phyloP scores from a whole-genome alignment of 176 grass and related monocot species.

The Elaeis guineensis region DNA sequence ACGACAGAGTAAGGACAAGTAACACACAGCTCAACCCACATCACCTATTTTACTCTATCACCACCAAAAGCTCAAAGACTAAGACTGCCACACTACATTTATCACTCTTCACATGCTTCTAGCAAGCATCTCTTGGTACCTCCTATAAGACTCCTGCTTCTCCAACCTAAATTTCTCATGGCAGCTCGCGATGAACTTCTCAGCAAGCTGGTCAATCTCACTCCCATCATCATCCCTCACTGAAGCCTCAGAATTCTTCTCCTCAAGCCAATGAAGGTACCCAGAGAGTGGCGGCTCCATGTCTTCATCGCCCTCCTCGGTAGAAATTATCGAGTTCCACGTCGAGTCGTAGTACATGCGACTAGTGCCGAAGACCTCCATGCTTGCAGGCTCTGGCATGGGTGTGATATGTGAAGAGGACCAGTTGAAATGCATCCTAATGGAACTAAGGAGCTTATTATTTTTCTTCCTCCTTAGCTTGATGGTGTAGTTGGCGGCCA shows the following conservation, averaged over 20 bases:
- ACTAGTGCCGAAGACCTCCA: background rate
- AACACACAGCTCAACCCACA: no score
- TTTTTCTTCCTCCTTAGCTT: conserved; percentile 16
- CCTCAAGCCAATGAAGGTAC: conserved; percentile 33
- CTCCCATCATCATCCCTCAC: conserved; percentile 9
- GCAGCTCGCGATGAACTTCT: conserved; percentile 76
- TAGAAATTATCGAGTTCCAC: conserved; percentile 16
- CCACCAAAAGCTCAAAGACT: no score
- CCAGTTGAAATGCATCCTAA: conserved; percentile 14
- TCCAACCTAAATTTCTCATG: conserved; percentile 73
- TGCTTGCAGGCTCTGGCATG: background rate
- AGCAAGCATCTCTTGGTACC: conserved; percentile 75
- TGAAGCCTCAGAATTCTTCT: conserved; percentile 5
- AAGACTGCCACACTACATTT: no score
- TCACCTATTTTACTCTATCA: no score
- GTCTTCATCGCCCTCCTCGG: background rate
- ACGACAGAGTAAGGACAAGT: no score
- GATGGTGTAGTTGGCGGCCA: background rate
- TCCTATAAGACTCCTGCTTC: conserved; percentile 91
- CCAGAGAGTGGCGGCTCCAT: background rate
- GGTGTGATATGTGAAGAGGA: conserved; percentile 14
- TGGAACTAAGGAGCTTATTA: conserved; percentile 6
- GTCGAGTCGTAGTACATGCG: conserved; percentile 22
- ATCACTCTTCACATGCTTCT: conserved; percentile 32
- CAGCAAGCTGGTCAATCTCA: conserved; percentile 73